A percentile compares a stretch with the other conserved stretches of the same genome.
phyloP scores from a whole-genome alignment of 2,329 filamentous ascomycete genomes.

The Pseudovirgaria hyperparasitica region DNA sequence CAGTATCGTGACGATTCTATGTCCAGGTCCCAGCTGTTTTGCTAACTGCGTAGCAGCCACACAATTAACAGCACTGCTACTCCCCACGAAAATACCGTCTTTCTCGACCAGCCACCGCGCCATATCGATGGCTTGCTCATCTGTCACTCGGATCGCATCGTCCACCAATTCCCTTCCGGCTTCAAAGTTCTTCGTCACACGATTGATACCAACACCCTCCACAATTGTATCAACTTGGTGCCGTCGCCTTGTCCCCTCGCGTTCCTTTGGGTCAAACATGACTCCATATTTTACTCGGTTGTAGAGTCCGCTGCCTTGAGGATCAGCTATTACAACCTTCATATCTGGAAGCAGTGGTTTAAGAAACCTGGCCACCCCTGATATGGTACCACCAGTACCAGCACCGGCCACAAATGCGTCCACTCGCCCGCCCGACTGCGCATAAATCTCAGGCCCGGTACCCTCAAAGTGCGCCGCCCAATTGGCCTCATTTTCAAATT shows the following conservation, averaged over 20 bases:
- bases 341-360: conserved; percentile 57
- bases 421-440: conserved; percentile 59
- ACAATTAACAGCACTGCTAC: conserved; percentile 95
- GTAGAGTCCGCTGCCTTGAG: conserved; percentile 84
- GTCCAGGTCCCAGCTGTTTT: conserved; percentile 47
- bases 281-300: conserved; percentile 88
- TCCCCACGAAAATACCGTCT: conserved; percentile 88
- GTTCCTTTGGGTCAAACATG: conserved; percentile 84
- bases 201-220: conserved; percentile 90
- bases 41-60: conserved; percentile 63
- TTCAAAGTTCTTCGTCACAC: conserved; percentile 88
- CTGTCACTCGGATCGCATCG: conserved; percentile 78
- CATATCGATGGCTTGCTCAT: conserved; percentile 83
- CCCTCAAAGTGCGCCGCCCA: conserved; percentile 69
- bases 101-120: conserved; percentile 93
- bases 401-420: conserved; percentile 90
- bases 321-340: conserved; percentile 76
- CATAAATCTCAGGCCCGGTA: conserved; percentile 82
- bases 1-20: conserved; percentile 64
- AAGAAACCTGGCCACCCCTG: conserved; percentile 71
- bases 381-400: conserved; percentile 86
- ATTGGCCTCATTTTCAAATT: conserved; percentile 88
- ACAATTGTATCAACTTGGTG: conserved; percentile 93
- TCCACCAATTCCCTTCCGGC: conserved; percentile 75
- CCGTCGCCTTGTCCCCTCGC: conserved; percentile 76